Base-by-base conservation (phyloP, 2,329 filamentous ascomycete species). In the Xylariaceae sp. region DNA sequence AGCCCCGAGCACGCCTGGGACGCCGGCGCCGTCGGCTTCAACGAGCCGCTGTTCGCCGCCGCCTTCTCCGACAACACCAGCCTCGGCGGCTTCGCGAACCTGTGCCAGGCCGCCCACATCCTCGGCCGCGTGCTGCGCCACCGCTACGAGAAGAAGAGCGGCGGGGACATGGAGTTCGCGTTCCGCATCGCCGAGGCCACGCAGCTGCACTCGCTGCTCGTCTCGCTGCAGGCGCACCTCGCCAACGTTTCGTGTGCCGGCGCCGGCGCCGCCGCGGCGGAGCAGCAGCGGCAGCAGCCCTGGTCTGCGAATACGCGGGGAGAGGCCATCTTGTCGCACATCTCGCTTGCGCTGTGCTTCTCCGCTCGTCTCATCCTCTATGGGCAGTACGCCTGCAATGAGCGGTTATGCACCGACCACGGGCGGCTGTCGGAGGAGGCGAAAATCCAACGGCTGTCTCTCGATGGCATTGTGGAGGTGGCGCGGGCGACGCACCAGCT, bases 1-100 rank as follows among this genome's bases (percentile, higher is more conserved):
- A 58, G 59, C 3, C 57, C 62, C 11, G 69, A 71, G 36, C 18
- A 39, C 4, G 45, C 57, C 0, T 72, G 70, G 69, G 58, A 66
- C 27, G 58, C 54, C 23, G 67, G 64, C 2, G 57, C 59, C 9
- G 55, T 71, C 6, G 65, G 65, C 4, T 57, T 64, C 3, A 68
- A 65, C 36, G 64, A 65, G 16, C 60, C 65, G 7, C 24, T 68
- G 6, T 64, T 64, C 41, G 60, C 60, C 1, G 40, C 60, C 0
- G 55, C 53, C 8, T 59, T 64, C 41, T 55, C 64, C 8, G 27
- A 30, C 7, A 30, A 30, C 27, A 30, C 7, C 8, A 13, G 27
- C 13, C 13, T 30, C 7, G 27, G 27, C 7, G 13, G 13, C 8
- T 30, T 30, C 27, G 8, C 27, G 7, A 7, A 13, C 27, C 8